Conservation (phyloP, 2,329 filamentous ascomycete species). For the Dothideomycetes sp. region DNA sequence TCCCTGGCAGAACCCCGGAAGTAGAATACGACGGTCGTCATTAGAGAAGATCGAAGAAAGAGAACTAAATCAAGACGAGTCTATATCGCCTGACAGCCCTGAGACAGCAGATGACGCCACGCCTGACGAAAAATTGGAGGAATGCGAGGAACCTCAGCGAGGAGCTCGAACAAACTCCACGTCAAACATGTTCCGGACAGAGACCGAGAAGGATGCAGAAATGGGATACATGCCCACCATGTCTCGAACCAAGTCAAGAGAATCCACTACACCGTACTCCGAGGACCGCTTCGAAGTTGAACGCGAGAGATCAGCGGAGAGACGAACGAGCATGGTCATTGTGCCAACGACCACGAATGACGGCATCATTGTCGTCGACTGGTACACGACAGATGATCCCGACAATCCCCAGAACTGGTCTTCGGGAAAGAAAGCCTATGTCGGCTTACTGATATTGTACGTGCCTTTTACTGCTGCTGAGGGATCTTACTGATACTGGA, state of each 20-base stretch:
- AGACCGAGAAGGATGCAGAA: neutral
- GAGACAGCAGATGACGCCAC: neutral
- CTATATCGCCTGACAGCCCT: neutral
- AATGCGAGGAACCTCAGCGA: neutral
- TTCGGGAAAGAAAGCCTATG: slow-evolving; percentile 27
- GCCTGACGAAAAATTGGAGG: neutral
- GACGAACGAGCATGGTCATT: neutral
- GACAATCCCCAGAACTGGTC: slow-evolving; percentile 48
- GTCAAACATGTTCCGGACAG: neutral
- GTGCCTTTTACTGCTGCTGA: neutral
- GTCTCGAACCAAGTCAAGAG: neutral
- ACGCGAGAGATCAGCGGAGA: neutral
- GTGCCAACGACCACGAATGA: slow-evolving; percentile 17
- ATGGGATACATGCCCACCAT: neutral
- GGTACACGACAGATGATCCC: slow-evolving; percentile 42
- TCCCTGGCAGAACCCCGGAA: neutral
- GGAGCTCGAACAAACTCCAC: neutral
- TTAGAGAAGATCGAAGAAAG: no score
- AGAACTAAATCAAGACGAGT: no score
- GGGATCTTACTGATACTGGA: neutral
- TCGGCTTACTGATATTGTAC: slow-evolving; percentile 25
- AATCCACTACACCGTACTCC: neutral
- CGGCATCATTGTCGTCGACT: slow-evolving; percentile 41
- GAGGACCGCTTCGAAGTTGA: neutral
- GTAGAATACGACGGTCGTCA: neutral